Conservation (phyloP, 1,284 basidiomycete species). For the Irpex rosettiformis region DNA sequence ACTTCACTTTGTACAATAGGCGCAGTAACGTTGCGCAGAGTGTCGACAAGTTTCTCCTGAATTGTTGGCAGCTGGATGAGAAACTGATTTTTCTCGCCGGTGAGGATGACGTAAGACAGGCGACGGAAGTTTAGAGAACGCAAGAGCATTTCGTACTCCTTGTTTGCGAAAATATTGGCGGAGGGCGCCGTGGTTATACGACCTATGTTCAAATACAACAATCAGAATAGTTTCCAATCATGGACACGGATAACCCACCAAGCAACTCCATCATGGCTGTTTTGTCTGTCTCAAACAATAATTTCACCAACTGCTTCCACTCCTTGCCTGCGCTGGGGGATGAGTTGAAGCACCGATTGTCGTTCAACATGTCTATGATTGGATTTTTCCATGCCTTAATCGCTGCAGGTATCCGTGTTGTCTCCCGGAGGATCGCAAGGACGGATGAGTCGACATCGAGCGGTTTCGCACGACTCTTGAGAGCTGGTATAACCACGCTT, state of each 20-base stretch:
- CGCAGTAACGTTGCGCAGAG: constrained; percentile 77
- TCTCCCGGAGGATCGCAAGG: constrained; percentile 70
- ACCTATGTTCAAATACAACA: constrained; percentile 38
- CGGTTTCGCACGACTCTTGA: constrained; percentile 73
- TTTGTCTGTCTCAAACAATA: constrained; percentile 85
- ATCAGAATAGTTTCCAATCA: neutral
- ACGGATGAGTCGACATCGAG: constrained; percentile 68
- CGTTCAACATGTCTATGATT: constrained; percentile 81
- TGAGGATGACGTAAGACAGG: constrained; percentile 81
- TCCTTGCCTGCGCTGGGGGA: constrained; percentile 48
- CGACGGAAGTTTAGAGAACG: constrained; percentile 89
- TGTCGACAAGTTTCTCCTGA: constrained; percentile 96
- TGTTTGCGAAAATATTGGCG: constrained; percentile 95
- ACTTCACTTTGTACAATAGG: constrained; percentile 92
- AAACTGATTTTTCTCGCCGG: constrained; percentile 89
- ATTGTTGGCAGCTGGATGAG: constrained; percentile 87
- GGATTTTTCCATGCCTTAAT: constrained; percentile 84
- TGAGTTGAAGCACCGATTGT: constrained; percentile 85
- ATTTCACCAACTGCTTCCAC: constrained; percentile 81
- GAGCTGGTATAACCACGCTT: constrained; percentile 79
- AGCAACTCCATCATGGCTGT: constrained; percentile 83
- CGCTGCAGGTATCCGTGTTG: constrained; percentile 76
- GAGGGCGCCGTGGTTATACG: constrained; percentile 86
- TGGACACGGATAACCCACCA: constrained; percentile 39
- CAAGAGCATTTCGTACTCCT: constrained; percentile 89